These are phyloP conservation scores for Rutstroemia sp. DNA, from an alignment of 2,329 filamentous ascomycete species.

Conservation along the genomic window DNA sequence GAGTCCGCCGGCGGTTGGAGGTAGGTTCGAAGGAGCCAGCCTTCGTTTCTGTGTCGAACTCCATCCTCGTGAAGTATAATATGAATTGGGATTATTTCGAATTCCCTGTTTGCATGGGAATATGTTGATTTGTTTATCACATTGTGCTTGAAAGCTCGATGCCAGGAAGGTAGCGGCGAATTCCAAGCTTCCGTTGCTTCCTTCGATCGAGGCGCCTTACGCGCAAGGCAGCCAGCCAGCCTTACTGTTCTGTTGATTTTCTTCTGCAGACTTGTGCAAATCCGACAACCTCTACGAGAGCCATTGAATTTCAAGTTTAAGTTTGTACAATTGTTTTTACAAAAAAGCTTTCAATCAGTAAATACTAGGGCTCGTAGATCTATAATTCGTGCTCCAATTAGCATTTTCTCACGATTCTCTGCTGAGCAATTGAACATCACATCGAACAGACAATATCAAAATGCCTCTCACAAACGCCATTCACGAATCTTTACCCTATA, in stretches of 20 bases:
- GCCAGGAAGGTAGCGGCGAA: background rate
- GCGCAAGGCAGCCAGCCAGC: slow-evolving; percentile 4
- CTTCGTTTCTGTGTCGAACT: slow-evolving; percentile 1
- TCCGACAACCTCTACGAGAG: background rate
- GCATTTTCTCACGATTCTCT: background rate
- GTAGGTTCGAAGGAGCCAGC: background rate
- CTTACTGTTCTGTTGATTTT: background rate
- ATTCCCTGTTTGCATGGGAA: background rate
- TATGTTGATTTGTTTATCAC: background rate
- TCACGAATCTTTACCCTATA: slow-evolving; percentile 39
- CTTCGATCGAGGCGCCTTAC: background rate
- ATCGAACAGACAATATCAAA: background rate
- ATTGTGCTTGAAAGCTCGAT: slow-evolving; percentile 1
- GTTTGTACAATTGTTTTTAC: too few species aligned
- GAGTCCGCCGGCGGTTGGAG: background rate
- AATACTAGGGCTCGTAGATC: too few species aligned
- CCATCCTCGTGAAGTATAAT: background rate
- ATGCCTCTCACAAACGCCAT: slow-evolving; percentile 25
- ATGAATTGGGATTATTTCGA: too few species aligned
- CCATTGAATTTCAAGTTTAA: background rate
- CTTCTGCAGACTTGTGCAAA: background rate
- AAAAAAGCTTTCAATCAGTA: too few species aligned
- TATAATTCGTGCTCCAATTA: too few species aligned
- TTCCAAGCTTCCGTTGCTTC: background rate
- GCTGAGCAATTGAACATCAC: background rate